phyloP scores from a whole-genome alignment of 768 basidiomycete species.

The Podaxis sp. region DNA sequence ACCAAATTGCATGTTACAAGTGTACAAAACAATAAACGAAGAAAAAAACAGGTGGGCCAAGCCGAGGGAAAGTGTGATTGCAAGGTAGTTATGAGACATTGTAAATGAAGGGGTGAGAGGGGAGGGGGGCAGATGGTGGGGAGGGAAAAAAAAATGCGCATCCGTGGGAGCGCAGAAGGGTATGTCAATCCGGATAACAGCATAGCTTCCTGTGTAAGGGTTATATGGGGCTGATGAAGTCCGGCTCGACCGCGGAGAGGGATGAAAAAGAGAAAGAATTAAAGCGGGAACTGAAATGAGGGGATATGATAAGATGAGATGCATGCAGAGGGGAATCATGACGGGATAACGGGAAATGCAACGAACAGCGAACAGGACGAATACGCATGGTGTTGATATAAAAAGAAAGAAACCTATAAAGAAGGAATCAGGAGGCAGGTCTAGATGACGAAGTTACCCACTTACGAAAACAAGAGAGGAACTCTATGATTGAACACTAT shows the following conservation, averaged over 20 bases:
- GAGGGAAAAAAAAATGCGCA: neutral
- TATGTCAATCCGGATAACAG: neutral
- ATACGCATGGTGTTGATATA: neutral
- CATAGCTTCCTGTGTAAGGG: neutral
- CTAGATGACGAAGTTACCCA: neutral
- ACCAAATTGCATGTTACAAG: neutral
- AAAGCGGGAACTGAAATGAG: neutral
- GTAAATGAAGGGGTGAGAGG: neutral
- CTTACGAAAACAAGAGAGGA: constrained; percentile 7
- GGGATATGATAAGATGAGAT: constrained; percentile 4
- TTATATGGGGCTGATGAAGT: neutral
- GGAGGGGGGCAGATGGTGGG: neutral
- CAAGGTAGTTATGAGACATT: neutral
- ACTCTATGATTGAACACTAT: constrained; percentile 19
- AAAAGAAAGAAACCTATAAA: neutral
- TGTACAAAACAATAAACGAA: constrained; percentile 1
- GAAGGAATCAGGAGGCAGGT: neutral
- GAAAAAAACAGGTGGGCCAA: neutral
- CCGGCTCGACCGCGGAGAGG: neutral
- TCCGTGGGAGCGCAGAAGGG: too few relatives aligned
- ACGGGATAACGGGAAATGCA: neutral
- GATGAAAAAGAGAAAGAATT: neutral
- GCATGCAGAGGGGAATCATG: neutral
- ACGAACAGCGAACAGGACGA: neutral
- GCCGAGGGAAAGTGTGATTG: neutral